Conservation (phyloP, 179 eudicot species). For the Gypsophila paniculata region DNA sequence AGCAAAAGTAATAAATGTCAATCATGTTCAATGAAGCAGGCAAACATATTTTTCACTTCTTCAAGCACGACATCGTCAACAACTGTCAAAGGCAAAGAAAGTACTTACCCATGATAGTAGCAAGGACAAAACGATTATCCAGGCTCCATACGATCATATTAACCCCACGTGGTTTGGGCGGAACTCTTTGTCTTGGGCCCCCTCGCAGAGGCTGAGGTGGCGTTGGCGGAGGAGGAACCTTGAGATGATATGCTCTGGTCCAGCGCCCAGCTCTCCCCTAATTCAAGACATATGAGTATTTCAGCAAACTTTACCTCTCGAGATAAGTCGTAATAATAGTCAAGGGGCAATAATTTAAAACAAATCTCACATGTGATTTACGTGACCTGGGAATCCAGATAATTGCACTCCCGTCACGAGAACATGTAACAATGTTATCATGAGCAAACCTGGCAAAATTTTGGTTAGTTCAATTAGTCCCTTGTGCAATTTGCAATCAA, state of each 20-base stretch:
- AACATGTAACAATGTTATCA: slow-evolving; percentile 95
- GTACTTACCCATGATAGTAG: slow-evolving; percentile 90
- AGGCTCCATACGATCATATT: slow-evolving; percentile 97
- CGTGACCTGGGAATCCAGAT: slow-evolving; percentile 98
- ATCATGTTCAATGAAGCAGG: background rate
- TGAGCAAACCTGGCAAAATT: slow-evolving; percentile 66
- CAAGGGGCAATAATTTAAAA: background rate
- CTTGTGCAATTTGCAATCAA: background rate
- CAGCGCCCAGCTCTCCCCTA: slow-evolving; percentile 86
- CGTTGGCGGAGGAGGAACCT: slow-evolving; percentile 93
- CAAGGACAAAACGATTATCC: slow-evolving; percentile 96
- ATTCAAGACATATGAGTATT: slow-evolving; percentile 15
- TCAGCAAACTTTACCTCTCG: slow-evolving; percentile 2
- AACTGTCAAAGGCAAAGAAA: slow-evolving; percentile 2
- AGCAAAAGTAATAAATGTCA: background rate
- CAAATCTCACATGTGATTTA: slow-evolving; percentile 75
- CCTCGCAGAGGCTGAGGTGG: slow-evolving; percentile 86
- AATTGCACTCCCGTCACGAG: slow-evolving; percentile 97
- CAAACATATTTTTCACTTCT: too few relatives aligned
- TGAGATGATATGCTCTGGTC: slow-evolving; percentile 87
- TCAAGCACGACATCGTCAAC: background rate
- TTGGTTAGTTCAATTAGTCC: slow-evolving; percentile 13
- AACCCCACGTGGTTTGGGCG: slow-evolving; percentile 94
- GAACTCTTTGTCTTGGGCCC: slow-evolving; percentile 89
- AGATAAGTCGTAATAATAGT: background rate